These are phyloP conservation scores for Acanthochlamys bracteata DNA, from an alignment of 106 monocot genomes.

Conservation along the genomic window DNA sequence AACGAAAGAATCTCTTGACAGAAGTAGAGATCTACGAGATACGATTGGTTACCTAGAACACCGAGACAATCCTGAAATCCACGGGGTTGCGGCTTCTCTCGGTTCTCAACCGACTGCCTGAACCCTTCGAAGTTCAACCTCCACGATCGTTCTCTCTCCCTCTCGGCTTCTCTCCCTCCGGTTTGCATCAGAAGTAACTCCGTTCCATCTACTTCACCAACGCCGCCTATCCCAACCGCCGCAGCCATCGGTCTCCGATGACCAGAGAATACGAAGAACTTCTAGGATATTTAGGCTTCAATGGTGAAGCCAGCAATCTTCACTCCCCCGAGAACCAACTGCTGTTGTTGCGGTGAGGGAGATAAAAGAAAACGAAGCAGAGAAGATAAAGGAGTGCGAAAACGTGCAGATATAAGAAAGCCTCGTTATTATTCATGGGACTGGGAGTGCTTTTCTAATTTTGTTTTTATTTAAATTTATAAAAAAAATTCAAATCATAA, in stretches of 20 bases:
- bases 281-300: background rate
- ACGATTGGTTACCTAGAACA: conserved; percentile 26
- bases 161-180: conserved; percentile 5
- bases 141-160: conserved; percentile 39
- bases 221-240: conserved; percentile 1
- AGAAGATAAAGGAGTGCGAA: too few relatives aligned
- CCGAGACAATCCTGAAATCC: conserved; percentile 60
- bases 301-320: too few relatives aligned
- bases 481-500: too few relatives aligned
- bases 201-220: conserved; percentile 23
- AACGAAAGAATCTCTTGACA: background rate
- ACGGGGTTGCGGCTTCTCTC: conserved; percentile 26
- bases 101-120: conserved; percentile 21
- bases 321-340: too few relatives aligned
- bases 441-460: too few relatives aligned
- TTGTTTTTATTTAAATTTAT: too few relatives aligned
- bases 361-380: too few relatives aligned
- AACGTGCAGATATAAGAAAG: too few relatives aligned
- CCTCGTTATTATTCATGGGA: too few relatives aligned
- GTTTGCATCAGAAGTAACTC: conserved; percentile 36
- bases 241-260: background rate
- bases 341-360: too few relatives aligned
- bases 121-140: conserved; percentile 60
- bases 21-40: background rate
- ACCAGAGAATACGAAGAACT: background rate